Conservation (phyloP, 768 basidiomycete genomes). For the Hericium alpestre region DNA sequence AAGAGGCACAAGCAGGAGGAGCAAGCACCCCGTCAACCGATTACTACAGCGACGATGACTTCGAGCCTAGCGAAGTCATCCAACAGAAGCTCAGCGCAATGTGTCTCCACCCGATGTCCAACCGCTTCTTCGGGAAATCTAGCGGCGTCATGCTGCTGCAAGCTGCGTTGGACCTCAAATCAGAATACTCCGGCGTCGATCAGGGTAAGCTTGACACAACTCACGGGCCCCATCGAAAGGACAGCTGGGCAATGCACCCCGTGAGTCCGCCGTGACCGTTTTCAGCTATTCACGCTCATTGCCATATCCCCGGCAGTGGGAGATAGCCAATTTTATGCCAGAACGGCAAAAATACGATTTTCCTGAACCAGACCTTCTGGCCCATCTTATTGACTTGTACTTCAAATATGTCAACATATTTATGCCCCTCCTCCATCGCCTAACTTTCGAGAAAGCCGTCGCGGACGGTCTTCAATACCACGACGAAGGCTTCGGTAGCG, state of each 20-base stretch:
- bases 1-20: background rate
- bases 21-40: background rate
- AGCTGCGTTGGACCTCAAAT: conserved; percentile 5
- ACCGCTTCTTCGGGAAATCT: conserved; percentile 13
- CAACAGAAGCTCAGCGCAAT: background rate
- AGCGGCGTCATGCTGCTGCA: conserved; percentile 7
- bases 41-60: background rate
- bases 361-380: conserved; percentile 10
- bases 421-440: conserved; percentile 10
- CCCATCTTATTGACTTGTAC: conserved; percentile 3
- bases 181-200: background rate
- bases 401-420: conserved; percentile 4
- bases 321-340: conserved; percentile 1
- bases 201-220: background rate
- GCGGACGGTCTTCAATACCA: conserved; percentile 4
- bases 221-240: background rate
- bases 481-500: conserved; percentile 7
- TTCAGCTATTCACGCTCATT: background rate
- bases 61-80: background rate
- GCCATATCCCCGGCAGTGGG: conserved; percentile 4
- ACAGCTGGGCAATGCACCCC: conserved; percentile 8
- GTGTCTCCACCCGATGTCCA: background rate
- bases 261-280: background rate
- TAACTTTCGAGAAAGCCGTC: conserved; percentile 6
- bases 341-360: conserved; percentile 1